phyloP scores from a whole-genome alignment of 2,329 filamentous ascomycete species.

The Acarospora socialis region DNA sequence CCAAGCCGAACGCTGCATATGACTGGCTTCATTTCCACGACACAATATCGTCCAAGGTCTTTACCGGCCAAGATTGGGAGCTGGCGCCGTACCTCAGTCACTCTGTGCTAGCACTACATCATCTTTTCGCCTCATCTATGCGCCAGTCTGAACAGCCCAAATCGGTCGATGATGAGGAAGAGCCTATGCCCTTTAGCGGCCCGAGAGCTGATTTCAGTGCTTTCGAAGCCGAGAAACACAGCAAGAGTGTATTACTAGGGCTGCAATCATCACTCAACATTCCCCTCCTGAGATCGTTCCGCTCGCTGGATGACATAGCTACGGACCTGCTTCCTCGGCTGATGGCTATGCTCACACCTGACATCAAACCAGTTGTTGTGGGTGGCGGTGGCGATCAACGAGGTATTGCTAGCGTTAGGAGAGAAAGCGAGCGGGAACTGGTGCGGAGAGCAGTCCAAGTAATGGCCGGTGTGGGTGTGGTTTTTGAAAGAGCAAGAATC shows the following conservation, averaged over 20 bases:
- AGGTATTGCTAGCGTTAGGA: constrained; percentile 70
- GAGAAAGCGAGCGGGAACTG: constrained; percentile 68
- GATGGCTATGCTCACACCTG: constrained; percentile 68
- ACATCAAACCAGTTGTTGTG: constrained; percentile 81
- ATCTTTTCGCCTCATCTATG: constrained; percentile 67
- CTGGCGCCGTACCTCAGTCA: constrained; percentile 75
- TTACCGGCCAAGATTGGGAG: constrained; percentile 84
- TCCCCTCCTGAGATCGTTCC: constrained; percentile 60
- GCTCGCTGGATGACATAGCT: constrained; percentile 61
- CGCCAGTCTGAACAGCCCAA: constrained; percentile 32
- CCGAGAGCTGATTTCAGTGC: constrained; percentile 70
- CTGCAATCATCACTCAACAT: constrained; percentile 61
- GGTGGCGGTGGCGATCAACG: constrained; percentile 50
- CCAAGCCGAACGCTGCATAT: constrained; percentile 74
- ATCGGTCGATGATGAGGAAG: constrained; percentile 30
- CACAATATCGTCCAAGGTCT: constrained; percentile 61
- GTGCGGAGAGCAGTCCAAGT: constrained; percentile 67
- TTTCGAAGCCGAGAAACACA: constrained; percentile 66
- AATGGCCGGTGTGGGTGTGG: constrained; percentile 68
- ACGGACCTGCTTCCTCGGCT: constrained; percentile 77
- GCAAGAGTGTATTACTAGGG: constrained; percentile 55
- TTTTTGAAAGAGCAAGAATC: constrained; percentile 66
- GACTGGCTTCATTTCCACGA: constrained; percentile 97
- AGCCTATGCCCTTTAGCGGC: constrained; percentile 62
- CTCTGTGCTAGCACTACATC: constrained; percentile 76